Evolutionary conservation across 1,139 yeast species (phyloP), one percentile per base, ranked within the genome.

Genomic region (Ogataea hybrid): DNA sequence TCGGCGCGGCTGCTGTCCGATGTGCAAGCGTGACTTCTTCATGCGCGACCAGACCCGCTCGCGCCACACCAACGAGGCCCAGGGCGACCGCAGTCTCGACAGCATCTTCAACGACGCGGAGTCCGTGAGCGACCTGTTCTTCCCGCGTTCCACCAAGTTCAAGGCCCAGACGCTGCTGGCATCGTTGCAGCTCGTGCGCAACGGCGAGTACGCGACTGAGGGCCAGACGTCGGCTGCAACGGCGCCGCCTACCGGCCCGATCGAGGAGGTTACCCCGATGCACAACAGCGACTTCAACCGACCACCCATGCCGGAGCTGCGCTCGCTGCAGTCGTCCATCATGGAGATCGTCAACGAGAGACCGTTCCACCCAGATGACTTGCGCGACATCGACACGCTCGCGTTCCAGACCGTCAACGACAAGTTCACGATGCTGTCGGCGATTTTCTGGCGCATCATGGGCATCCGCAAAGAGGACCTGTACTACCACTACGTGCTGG

Each of bases 1-100:
- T 46, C 69, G 92, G 50, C 72, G 85, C 42, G 92, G 92, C 1
- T 82, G 88, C 56, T 87, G 96, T 58, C 95, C 96, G 7, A 78
- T 82, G 70, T 87, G 96, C 63, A 84, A 86, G 58, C 68, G 87
- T 30, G 94, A 85, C 56, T 79, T 79, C 51, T 77, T 74, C 50
- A 62, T 73, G 59, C 72, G 71, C 49, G 65, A 61, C 34, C 38
- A 32, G 5, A 17, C 45, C 12, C n/a, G 20, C 14, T 35, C 44
- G 8, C 45, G 43, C 23, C 32, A 14, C 14, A 6, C 15, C 16
- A 7, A 14, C 14, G 31, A 27, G 6, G n/a, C 16, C 6, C 58
- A 54, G 17, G 56, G 56, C 28, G 51, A 43, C 16, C 28, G 48
- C 17, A 57, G 52, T n/a, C 37, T 58, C 41, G 61, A 52, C 38